Evolutionary conservation across 164 flowering plant genomes (phyloP).

Genomic region (Nymphaea thermarum): DNA sequence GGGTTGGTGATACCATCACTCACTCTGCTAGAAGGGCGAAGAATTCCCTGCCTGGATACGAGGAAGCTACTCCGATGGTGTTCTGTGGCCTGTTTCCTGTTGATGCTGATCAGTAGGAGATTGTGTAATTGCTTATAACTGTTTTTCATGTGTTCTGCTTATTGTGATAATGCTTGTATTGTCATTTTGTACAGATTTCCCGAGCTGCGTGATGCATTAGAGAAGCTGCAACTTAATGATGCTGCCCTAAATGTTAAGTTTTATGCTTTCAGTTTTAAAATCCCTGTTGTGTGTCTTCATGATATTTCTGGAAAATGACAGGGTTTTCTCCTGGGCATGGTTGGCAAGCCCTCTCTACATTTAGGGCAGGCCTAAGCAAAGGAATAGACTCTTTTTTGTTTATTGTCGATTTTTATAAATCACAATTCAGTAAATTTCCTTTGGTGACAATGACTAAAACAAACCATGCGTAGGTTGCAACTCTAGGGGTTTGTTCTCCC

Average conservation of each 20-base stretch:
- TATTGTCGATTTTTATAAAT: too few relatives aligned
- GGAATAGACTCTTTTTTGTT: too few relatives aligned
- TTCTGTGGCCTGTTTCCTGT: slow-evolving; percentile 97
- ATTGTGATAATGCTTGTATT: not conserved
- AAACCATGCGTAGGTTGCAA: too few relatives aligned
- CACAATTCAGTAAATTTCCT: too few relatives aligned
- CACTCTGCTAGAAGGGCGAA: slow-evolving; percentile 57
- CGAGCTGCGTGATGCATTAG: slow-evolving; percentile 92
- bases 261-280: not conserved
- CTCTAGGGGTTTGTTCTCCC: too few relatives aligned
- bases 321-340: too few relatives aligned
- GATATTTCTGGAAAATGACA: too few relatives aligned
- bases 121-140: not conserved
- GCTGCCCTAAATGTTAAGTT: slow-evolving; percentile 81
- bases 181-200: slow-evolving; percentile 42
- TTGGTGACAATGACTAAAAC: too few relatives aligned
- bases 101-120: slow-evolving; percentile 84
- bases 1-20: slow-evolving; percentile 96
- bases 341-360: too few relatives aligned
- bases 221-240: slow-evolving; percentile 92
- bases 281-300: not conserved
- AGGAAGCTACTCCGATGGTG: slow-evolving; percentile 97
- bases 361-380: too few relatives aligned
- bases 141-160: not conserved
- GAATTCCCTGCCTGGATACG: slow-evolving; percentile 81